These are phyloP conservation scores for Thermothelomyces thermophilus DNA, from an alignment of 2,329 filamentous ascomycete genomes.

Conservation along the genomic window DNA sequence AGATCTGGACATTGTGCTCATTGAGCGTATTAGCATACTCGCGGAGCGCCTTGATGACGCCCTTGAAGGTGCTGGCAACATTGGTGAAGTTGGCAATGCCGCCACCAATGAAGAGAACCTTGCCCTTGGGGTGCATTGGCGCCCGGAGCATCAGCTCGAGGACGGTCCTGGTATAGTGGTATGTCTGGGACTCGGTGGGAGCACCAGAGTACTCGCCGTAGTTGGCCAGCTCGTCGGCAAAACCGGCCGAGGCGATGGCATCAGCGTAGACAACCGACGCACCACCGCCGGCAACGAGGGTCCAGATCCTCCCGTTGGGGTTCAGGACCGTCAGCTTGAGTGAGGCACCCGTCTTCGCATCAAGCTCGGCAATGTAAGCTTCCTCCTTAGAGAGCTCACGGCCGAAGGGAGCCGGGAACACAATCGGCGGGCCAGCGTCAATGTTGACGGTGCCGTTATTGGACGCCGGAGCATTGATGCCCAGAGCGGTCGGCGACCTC, in stretches of 20 bases:
- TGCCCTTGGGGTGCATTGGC: conserved; percentile 78
- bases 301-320: conserved; percentile 88
- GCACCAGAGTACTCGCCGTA: conserved; percentile 99
- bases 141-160: conserved; percentile 96
- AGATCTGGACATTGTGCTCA: conserved; percentile 98
- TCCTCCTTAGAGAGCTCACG: conserved; percentile 98
- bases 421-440: conserved; percentile 95
- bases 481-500: conserved; percentile 80
- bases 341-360: conserved; percentile 98
- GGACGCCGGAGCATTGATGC: conserved; percentile 58
- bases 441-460: conserved; percentile 75
- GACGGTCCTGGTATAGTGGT: conserved; percentile 96
- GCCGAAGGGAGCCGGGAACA: conserved; percentile 97
- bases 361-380: conserved; percentile 96
- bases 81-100: conserved; percentile 99
- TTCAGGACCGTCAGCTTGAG: conserved; percentile 98
- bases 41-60: conserved; percentile 91
- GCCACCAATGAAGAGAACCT: conserved; percentile 98
- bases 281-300: conserved; percentile 97
- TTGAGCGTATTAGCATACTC: conserved; percentile 78
- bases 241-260: conserved; percentile 93
- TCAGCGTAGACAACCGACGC: conserved; percentile 98
- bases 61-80: conserved; percentile 98
- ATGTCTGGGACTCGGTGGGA: conserved; percentile 96
- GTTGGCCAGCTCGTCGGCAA: conserved; percentile 95